These are phyloP conservation scores for Colletotrichum salicis DNA, from an alignment of 2,329 filamentous ascomycete species.

Conservation along the genomic window DNA sequence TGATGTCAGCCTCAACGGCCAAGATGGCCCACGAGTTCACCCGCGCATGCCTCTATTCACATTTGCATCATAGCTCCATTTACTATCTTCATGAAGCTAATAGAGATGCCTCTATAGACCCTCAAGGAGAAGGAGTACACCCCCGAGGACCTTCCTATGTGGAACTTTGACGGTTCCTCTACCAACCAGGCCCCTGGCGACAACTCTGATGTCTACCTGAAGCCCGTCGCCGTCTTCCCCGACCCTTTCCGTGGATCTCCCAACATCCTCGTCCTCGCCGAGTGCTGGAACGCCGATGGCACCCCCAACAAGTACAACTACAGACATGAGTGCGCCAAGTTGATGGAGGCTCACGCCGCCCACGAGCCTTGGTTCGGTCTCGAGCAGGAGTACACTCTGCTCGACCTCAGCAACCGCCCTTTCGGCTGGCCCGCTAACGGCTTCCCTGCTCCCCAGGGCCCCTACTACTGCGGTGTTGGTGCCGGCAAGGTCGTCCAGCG, in stretches of 20 bases:
- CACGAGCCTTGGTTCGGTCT: constrained; percentile 97
- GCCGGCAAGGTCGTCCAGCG: constrained; percentile 97
- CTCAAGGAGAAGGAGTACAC: constrained; percentile 61
- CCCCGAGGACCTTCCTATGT: constrained; percentile 63
- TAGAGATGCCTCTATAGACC: constrained; percentile 52
- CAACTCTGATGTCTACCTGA: constrained; percentile 98
- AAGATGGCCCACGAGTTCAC: constrained; percentile 18
- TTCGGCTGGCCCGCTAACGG: constrained; percentile 83
- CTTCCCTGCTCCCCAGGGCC: constrained; percentile 91
- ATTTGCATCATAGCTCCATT: constrained; percentile 5
- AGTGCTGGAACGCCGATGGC: constrained; percentile 94
- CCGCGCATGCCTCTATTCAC: background rate
- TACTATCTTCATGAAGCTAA: constrained; percentile 31
- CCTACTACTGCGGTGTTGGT: constrained; percentile 92
- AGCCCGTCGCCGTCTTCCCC: constrained; percentile 87
- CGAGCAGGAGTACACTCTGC: constrained; percentile 84
- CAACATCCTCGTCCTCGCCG: constrained; percentile 93
- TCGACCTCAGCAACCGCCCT: constrained; percentile 86
- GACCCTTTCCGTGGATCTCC: constrained; percentile 90
- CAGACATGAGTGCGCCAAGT: constrained; percentile 88
- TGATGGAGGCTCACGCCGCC: constrained; percentile 87
- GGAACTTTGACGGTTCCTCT: constrained; percentile 80
- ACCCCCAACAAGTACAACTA: constrained; percentile 99
- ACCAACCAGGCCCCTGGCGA: constrained; percentile 92
- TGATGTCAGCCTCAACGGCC: constrained; percentile 25